Evolutionary conservation across 441 rosid genomes (phyloP).

Genomic region (Monsonia emarginata): DNA sequence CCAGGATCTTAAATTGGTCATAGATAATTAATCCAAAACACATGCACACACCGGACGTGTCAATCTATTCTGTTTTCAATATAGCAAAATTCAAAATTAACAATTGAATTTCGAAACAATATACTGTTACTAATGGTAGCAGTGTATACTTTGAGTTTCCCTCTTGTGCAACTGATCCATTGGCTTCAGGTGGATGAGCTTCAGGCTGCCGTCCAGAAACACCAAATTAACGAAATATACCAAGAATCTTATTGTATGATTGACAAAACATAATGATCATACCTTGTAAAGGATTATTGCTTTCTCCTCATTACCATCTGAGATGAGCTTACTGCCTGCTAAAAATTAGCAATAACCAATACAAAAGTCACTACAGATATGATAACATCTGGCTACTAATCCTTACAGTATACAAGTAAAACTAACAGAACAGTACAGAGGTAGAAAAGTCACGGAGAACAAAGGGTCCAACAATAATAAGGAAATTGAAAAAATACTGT

Average conservation of each 20-base stretch:
- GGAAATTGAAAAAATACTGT: no score
- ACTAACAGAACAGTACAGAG: neutral
- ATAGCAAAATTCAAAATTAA: neutral
- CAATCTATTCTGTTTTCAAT: neutral
- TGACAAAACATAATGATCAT: constrained; percentile 10
- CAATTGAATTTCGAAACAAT: constrained; percentile 1
- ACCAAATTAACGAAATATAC: constrained; percentile 10
- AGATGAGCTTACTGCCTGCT: constrained; percentile 43
- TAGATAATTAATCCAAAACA: constrained; percentile 5
- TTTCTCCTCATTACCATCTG: constrained; percentile 55
- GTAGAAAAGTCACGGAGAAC: neutral
- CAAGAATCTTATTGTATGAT: constrained; percentile 6
- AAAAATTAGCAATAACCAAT: constrained; percentile 17
- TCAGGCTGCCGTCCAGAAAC: constrained; percentile 52
- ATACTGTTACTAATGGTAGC: neutral
- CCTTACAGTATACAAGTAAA: neutral
- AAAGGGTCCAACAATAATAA: neutral
- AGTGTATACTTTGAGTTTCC: constrained; percentile 61
- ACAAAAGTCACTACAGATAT: neutral
- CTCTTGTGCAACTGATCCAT: constrained; percentile 36
- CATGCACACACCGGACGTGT: neutral
- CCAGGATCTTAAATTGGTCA: neutral
- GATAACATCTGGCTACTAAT: neutral
- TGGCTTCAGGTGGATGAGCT: constrained; percentile 45
- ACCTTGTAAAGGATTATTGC: constrained; percentile 87